Base-by-base conservation (phyloP, 257 asterid genomes). In the Linaria vulgaris region DNA sequence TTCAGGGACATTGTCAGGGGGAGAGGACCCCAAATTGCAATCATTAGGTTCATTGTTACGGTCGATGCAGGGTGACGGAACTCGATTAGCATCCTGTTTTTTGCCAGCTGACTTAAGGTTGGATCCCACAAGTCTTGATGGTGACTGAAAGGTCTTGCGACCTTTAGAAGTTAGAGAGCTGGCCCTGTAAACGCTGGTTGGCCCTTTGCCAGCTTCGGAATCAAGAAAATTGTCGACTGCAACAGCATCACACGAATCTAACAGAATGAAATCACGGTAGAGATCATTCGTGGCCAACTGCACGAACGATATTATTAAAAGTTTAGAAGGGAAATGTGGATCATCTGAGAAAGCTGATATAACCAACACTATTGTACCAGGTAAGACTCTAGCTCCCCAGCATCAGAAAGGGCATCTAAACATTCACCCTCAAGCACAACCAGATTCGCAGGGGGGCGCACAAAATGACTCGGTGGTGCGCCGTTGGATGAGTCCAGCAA, bases 341-440 rank as follows among this genome's bases (percentile, higher is more conserved):
- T 23, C 22, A 22, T 14, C 30, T n/a, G 56, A 31, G 54, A 54
- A 51, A 15, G 68, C 22, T 12, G 21, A 46, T n/a, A 61, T 38
- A 61, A 52, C 38, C 56, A 58, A 57, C 55, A 52, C 15, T 47
- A 16, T 59, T 59, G 31, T 87, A 92, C 99, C 96, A 87, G 88
- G 79, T 89, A 92, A 34, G 95, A 82, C 79, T 92, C 97, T n/a
- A 92, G 85, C 72, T 92, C 99, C 63, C 97, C 97, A 53, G 84
- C 77, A 69, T 87, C 95, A 30, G 87, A 83, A 66, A 66, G 72
- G 68, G 82, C 75, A 72, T 92, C 97, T 64, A 92, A 80, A 85
- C 97, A 89, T 78, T 92, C 99, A 60, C 97, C 94, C 83, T 92
- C 99, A 56, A 90, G 96, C 60, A 92, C 95, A 22, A 89, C 99